Evolutionary conservation across 495 filamentous ascomycete species (phyloP), one percentile per base, ranked within the genome.

Genomic region (Chaetomidium leptoderma): DNA sequence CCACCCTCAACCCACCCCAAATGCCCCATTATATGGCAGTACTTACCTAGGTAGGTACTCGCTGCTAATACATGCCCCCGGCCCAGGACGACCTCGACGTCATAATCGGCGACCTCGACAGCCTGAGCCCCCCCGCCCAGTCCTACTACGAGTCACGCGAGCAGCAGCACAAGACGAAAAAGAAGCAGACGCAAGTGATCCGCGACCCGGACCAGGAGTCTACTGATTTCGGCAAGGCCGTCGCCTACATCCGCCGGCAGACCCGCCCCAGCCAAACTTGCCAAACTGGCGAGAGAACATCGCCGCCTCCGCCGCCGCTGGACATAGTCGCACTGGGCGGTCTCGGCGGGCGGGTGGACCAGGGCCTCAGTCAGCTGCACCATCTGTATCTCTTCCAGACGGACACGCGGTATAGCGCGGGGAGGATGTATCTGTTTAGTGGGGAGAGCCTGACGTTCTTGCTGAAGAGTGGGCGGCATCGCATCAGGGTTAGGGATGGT

Each of bases 61-160:
- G 21, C 53, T 37, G 5, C 27, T 16, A 21, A n/a, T n/a, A n/a
- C n/a, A n/a, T n/a, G n/a, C n/a, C 47, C 48, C 24, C 30, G 79
- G 74, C 40, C 36, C 53, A 79, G 75, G 67, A 74, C 65, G 70
- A 86, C 42, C 88, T 92, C 0, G 66, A 84, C 61, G 68, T 75
- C 40, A 90, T 98, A 54, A 82, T 90, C 61, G 93, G 93, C 51
- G 93, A 98, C 65, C 77, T 97, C 2, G 93, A 98, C 76, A 96
- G 91, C 16, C 73, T 97, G 17, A 71, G 67, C 3, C 75, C 81
- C 11, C 68, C 77, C 19, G 74, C 86, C 0, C 75, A 74, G 36
- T 33, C 69, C 2, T 86, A 86, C 68, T 97, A 90, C 74, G 67
- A 75, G 39, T 57, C 68, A 0, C 73, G 71, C 10, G 10, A 10